Percentiles rank a stretch among this genome's conserved stretches.
Conservation (phyloP, 371 early-diverging fungal species). For the Paraphysoderma sedebokerense region DNA sequence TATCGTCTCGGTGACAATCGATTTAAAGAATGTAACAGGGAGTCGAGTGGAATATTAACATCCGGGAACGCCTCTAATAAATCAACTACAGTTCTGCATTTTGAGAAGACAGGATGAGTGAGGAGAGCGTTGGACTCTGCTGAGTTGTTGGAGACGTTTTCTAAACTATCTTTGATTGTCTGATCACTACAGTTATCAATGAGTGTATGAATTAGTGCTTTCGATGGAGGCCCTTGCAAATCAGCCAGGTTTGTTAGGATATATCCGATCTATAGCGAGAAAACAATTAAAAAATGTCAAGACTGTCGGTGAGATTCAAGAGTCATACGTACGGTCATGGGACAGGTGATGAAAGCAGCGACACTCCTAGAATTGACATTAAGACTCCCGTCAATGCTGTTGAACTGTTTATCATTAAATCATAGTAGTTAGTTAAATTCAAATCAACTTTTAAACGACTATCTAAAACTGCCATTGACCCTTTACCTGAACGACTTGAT, state of each 20-base stretch:
- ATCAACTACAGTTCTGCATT: constrained; percentile 5
- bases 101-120: not conserved
- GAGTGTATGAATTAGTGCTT: too few relatives aligned
- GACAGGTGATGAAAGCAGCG: constrained; percentile 2
- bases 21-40: constrained; percentile 1
- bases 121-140: constrained; percentile 1
- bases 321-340: constrained; percentile 1
- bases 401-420: too few relatives aligned
- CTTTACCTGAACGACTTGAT: too few relatives aligned
- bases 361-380: constrained; percentile 2
- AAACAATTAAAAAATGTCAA: too few relatives aligned
- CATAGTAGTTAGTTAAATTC: too few relatives aligned
- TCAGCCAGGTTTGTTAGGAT: too few relatives aligned
- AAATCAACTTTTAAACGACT: too few relatives aligned
- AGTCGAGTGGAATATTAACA: constrained; percentile 1
- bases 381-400: not conserved
- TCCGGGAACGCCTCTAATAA: constrained; percentile 3
- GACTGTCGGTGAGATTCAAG: constrained; percentile 1
- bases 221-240: too few relatives aligned
- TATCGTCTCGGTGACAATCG: constrained; percentile 8
- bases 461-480: too few relatives aligned
- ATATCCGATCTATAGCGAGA: too few relatives aligned
- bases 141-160: not conserved
- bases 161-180: too few relatives aligned
- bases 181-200: constrained; percentile 3